Percentiles rank a stretch among this genome's conserved stretches.
phyloP scores from a whole-genome alignment of 352 stramenopile genomes.

The Phytophthora quininea region DNA sequence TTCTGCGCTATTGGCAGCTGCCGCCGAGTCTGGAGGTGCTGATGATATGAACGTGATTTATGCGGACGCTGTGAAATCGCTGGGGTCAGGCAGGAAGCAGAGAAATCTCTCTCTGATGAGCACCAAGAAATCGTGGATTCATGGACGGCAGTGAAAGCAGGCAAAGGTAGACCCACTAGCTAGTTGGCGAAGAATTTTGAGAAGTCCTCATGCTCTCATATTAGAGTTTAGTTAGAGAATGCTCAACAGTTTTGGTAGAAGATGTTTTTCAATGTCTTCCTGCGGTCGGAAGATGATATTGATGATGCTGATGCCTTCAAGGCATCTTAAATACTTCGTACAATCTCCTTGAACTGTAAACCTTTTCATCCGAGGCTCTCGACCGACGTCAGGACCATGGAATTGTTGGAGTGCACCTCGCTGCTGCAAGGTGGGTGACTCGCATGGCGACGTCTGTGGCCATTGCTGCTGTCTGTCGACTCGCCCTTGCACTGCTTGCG shows the following conservation, averaged over 20 bases:
- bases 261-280: conserved; percentile 11
- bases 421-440: conserved; percentile 20
- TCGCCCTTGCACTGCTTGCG: conserved; percentile 16
- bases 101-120: conserved; percentile 18
- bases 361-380: conserved; percentile 26
- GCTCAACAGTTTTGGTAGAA: background rate
- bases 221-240: background rate
- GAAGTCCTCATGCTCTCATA: no score
- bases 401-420: conserved; percentile 22
- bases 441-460: conserved; percentile 20
- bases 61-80: conserved; percentile 37
- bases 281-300: conserved; percentile 19
- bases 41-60: conserved; percentile 49
- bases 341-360: conserved; percentile 16
- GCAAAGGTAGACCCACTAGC: no score
- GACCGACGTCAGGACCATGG: conserved; percentile 25
- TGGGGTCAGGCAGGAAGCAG: conserved; percentile 25
- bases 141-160: conserved; percentile 19
- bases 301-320: background rate
- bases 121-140: conserved; percentile 24
- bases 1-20: conserved; percentile 42
- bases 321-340: conserved; percentile 28
- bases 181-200: no score
- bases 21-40: conserved; percentile 31
- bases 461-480: conserved; percentile 11